Percentiles rank a stretch among this genome's conserved stretches.
phyloP scores from a whole-genome alignment of 2,329 filamentous ascomycete genomes.

The Aspergillus ochraceus region DNA sequence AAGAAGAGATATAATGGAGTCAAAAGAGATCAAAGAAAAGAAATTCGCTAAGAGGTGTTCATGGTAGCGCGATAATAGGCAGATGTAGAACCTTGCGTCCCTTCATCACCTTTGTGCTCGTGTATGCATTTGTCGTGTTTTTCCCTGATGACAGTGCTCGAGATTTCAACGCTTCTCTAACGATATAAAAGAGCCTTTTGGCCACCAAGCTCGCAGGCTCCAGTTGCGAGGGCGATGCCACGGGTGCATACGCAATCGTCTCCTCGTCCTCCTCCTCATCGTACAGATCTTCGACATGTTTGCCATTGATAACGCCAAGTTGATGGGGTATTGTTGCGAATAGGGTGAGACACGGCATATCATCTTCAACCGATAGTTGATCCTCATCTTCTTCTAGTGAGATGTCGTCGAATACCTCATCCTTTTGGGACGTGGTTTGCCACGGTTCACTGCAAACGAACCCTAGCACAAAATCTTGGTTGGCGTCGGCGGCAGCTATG shows the following conservation, averaged over 20 bases:
- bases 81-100: slow-evolving; percentile 15
- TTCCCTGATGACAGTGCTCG: slow-evolving; percentile 6
- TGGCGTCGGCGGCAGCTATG: slow-evolving; percentile 39
- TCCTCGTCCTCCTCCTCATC: slow-evolving; percentile 4
- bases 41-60: background rate
- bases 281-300: slow-evolving; percentile 5
- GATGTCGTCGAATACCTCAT: slow-evolving; percentile 28
- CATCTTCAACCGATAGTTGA: slow-evolving; percentile 17
- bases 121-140: background rate
- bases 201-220: slow-evolving; percentile 9
- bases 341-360: slow-evolving; percentile 16
- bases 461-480: slow-evolving; percentile 43
- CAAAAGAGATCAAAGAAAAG: background rate
- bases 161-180: slow-evolving; percentile 13
- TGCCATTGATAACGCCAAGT: slow-evolving; percentile 11
- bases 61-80: slow-evolving; percentile 20
- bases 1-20: background rate
- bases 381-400: slow-evolving; percentile 16
- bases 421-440: slow-evolving; percentile 30
- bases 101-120: background rate
- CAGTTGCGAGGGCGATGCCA: background rate
- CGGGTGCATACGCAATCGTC: background rate
- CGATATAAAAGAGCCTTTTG: slow-evolving; percentile 11
- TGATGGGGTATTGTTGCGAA: slow-evolving; percentile 18
- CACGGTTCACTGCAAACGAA: slow-evolving; percentile 38